These are phyloP conservation scores for Kazachstania bromeliacearum DNA, from an alignment of 805 yeast genomes.

Conservation along the genomic window DNA sequence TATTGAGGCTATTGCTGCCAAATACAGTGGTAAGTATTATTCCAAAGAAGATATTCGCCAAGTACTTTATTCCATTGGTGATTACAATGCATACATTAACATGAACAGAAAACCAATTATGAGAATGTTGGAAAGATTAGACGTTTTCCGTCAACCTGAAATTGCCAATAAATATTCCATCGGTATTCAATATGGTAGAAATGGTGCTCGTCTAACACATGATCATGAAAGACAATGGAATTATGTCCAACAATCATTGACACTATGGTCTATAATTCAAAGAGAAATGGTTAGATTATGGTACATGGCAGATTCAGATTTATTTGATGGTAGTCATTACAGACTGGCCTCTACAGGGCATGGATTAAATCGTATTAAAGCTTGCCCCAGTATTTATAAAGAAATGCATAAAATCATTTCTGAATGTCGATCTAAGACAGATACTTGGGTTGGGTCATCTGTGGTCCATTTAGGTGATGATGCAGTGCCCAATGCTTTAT, in stretches of 20 bases:
- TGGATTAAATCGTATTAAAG: conserved; percentile 67
- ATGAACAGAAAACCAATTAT: conserved; percentile 60
- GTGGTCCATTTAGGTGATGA: conserved; percentile 77
- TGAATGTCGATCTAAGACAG: conserved; percentile 54
- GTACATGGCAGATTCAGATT: conserved; percentile 68
- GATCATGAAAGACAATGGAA: conserved; percentile 63
- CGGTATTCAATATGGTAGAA: conserved; percentile 56
- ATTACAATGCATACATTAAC: conserved; percentile 62
- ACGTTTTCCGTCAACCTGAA: conserved; percentile 39
- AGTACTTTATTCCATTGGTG: conserved; percentile 68
- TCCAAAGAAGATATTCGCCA: conserved; percentile 59
- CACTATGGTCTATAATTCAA: conserved; percentile 69
- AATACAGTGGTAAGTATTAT: conserved; percentile 36
- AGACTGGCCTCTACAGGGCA: conserved; percentile 66
- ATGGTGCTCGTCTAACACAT: conserved; percentile 67
- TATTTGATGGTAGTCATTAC: conserved; percentile 47
- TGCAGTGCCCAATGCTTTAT: conserved; percentile 75
- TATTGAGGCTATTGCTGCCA: conserved; percentile 47
- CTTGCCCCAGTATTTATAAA: conserved; percentile 59
- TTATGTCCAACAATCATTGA: conserved; percentile 66
- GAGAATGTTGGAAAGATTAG: conserved; percentile 47
- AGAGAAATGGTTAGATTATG: conserved; percentile 69
- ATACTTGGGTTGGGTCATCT: conserved; percentile 71
- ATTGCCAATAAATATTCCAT: conserved; percentile 36
- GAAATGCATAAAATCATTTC: conserved; percentile 61